phyloP scores from a whole-genome alignment of 306 rosid genomes.

The Cucurbita maxima region DNA sequence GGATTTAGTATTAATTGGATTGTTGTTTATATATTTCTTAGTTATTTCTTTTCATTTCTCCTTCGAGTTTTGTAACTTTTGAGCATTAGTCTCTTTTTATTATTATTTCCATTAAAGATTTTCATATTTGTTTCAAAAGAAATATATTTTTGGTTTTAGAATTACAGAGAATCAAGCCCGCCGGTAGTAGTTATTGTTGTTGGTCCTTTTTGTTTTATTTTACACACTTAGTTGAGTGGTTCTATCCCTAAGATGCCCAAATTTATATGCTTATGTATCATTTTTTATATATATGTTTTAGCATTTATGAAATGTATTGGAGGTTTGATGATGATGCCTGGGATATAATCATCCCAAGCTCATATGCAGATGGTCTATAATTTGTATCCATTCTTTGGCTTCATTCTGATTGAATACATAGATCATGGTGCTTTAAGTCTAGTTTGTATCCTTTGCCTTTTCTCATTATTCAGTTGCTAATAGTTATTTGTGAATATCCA shows the following conservation, averaged over 20 bases:
- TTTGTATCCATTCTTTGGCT: neutral
- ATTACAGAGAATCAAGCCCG: neutral
- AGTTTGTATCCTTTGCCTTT: neutral
- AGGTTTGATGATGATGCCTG: neutral
- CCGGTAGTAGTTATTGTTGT: neutral
- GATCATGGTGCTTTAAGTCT: neutral
- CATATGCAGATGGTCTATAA: neutral
- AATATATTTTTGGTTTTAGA: neutral
- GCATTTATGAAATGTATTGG: neutral
- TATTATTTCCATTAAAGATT: no score
- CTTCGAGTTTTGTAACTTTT: no score
- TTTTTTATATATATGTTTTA: neutral
- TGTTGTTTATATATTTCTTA: no score
- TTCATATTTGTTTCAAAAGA: no score
- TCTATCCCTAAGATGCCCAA: neutral
- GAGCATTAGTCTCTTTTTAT: no score
- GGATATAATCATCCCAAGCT: neutral
- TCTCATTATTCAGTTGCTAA: conserved; percentile 11
- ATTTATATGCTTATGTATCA: neutral
- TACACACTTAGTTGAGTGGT: neutral
- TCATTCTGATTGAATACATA: neutral
- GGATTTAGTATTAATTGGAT: no score
- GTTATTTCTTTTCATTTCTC: no score
- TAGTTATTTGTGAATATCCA: conserved; percentile 36
- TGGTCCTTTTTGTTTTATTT: neutral